Base-by-base conservation (phyloP, 352 stramenopile species). In the Phytophthora pseudosyringae region DNA sequence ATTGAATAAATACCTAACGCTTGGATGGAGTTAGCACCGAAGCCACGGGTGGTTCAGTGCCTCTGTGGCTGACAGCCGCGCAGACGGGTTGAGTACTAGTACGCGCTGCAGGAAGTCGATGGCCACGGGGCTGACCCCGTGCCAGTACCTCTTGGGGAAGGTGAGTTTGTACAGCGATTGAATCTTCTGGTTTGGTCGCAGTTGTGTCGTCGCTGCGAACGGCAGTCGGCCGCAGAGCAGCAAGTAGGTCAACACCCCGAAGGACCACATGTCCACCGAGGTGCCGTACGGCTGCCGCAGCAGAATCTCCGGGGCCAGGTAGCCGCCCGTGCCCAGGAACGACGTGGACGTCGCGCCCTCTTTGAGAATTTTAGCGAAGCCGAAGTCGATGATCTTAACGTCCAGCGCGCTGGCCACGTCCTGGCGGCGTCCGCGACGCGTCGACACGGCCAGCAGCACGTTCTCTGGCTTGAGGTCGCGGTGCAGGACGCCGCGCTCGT, bases 341-440 rank as follows among this genome's bases (percentile, higher is more conserved):
- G 78, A 88, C 50, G 83, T 90, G 16, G 79, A 83, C 29, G 63
- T 83, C 5, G 74, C 58, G 12, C 88, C 72, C 8, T 73, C 60
- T 9, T 78, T 68, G 25, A 97, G 67, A 40, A 97, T 79, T 72
- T 99, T 99, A 33, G 91, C 91, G 40, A 99, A 90, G 6, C 97
- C 97, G 88, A 99, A 99, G 79, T 99, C 97, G 69, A 99, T 99
- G 55, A 99, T 98, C 79, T 99, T 99, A 12, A 99, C 75, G 2
- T 78, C 56, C 51, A 93, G 35, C 5, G 55, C 32, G 16, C 8
- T 41, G 31, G 45, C 45, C 26, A 38, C 52, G 25, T 63, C 52
- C 6, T 67, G 40, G 25, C 41, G 44, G 35, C 59, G 48, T 51
- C 54, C 47, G n/a, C 54, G 60, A 46, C 68, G 58, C 12, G 56